These are phyloP conservation scores for Eugenia klotzschiana DNA, from an alignment of 441 rosid species.

Conservation along the genomic window DNA sequence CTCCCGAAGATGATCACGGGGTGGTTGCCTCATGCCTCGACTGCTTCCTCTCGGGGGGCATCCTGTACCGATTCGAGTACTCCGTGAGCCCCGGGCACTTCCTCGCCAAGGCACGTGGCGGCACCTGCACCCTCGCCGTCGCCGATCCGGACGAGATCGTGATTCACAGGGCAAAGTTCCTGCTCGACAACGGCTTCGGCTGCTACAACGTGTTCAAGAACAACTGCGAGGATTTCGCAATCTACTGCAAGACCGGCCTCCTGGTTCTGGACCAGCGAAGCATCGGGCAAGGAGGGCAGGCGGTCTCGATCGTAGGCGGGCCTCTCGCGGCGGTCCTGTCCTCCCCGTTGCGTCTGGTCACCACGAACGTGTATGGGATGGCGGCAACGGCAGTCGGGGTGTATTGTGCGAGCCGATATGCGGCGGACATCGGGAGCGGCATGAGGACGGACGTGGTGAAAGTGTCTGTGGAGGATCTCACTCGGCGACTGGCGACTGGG, in stretches of 20 bases:
- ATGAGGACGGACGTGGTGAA: constrained; percentile 63
- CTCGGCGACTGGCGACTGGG: constrained; percentile 45
- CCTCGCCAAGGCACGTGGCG: constrained; percentile 78
- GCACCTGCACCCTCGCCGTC: constrained; percentile 76
- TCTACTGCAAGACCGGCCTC: constrained; percentile 75
- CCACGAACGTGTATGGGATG: constrained; percentile 76
- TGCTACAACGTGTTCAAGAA: constrained; percentile 69
- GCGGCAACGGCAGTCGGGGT: constrained; percentile 60
- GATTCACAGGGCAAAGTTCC: constrained; percentile 54
- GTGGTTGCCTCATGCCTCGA: constrained; percentile 66
- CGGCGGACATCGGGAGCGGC: constrained; percentile 60
- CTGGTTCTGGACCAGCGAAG: constrained; percentile 39
- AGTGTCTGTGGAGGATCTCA: constrained; percentile 65
- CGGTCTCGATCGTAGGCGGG: constrained; percentile 62
- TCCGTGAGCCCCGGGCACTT: constrained; percentile 64
- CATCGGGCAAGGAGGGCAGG: constrained; percentile 78
- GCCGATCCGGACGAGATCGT: constrained; percentile 37
- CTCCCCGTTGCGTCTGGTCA: constrained; percentile 50
- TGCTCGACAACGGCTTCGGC: constrained; percentile 71
- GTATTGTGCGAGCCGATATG: constrained; percentile 66
- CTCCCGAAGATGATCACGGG: constrained; percentile 40
- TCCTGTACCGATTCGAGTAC: constrained; percentile 62
- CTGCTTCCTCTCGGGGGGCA: constrained; percentile 84
- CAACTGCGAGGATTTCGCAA: constrained; percentile 73
- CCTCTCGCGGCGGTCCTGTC: constrained; percentile 72